Conservation (phyloP, 805 yeast species). For the Zygotorulaspora danielsina region DNA sequence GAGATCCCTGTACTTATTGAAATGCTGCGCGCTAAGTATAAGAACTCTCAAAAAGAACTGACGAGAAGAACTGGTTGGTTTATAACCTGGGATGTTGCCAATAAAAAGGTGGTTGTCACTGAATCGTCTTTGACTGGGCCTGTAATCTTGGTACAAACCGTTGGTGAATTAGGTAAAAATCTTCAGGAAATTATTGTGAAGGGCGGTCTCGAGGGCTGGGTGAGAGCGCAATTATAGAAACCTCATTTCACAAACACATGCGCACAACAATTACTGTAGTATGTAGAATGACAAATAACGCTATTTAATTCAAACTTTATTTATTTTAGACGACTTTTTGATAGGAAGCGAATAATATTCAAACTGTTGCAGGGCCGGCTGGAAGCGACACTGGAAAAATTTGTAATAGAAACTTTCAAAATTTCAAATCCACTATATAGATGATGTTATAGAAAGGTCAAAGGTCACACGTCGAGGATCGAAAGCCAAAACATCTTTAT, state of each 20-base stretch:
- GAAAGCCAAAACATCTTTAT: too few species aligned
- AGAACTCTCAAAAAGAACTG: conserved; percentile 54
- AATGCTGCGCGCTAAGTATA: conserved; percentile 66
- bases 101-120: conserved; percentile 71
- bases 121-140: conserved; percentile 50
- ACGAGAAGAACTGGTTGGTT: conserved; percentile 95
- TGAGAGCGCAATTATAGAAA: conserved; percentile 51
- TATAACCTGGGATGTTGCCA: conserved; percentile 88
- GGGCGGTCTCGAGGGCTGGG: conserved; percentile 99
- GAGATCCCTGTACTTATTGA: conserved; percentile 87
- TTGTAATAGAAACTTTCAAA: not conserved
- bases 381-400: conserved; percentile 1
- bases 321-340: conserved; percentile 1
- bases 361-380: not conserved
- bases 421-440: too few species aligned
- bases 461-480: too few species aligned
- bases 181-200: conserved; percentile 94
- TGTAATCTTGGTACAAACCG: conserved; percentile 73
- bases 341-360: not conserved
- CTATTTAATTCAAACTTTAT: not conserved
- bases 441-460: too few species aligned
- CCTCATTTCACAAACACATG: too few species aligned
- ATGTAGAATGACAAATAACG: not conserved
- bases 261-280: too few species aligned
- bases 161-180: conserved; percentile 92